phyloP scores from a whole-genome alignment of 305 asterid species.

The Withania somnifera region DNA sequence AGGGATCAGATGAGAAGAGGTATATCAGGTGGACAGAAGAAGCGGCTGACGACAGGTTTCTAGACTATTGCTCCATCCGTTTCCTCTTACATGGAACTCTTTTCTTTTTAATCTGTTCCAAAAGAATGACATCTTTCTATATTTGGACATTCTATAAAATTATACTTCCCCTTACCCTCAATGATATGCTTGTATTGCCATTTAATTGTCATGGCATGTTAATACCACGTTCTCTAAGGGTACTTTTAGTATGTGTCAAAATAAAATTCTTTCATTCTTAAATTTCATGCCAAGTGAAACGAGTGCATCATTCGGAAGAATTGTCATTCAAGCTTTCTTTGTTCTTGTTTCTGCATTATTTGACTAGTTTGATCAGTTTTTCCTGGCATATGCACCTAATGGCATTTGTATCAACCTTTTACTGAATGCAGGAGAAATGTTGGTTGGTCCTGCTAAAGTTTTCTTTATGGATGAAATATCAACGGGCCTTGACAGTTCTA shows the following conservation, averaged over 20 bases:
- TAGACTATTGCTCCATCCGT: not conserved
- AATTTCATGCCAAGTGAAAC: not conserved
- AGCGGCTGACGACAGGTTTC: constrained; percentile 86
- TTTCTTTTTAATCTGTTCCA: not conserved
- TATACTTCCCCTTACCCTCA: not conserved
- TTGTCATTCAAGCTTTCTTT: not conserved
- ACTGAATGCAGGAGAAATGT: constrained; percentile 66
- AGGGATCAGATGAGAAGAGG: constrained; percentile 96
- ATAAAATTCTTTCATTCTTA: not conserved
- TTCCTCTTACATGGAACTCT: not conserved
- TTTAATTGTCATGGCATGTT: not conserved
- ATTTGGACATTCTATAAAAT: not conserved
- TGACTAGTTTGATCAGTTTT: no score
- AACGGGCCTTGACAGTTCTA: constrained; percentile 95
- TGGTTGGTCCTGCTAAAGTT: constrained; percentile 95
- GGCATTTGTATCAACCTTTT: not conserved
- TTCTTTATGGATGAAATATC: constrained; percentile 98
- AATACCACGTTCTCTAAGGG: not conserved
- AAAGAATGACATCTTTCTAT: not conserved
- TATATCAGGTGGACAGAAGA: constrained; percentile 96
- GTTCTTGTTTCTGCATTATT: no score
- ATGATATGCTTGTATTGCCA: not conserved
- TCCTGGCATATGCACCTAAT: not conserved
- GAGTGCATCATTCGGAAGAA: not conserved
- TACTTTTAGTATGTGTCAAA: not conserved